These are phyloP conservation scores for Phenoliferia sp. DNA, from an alignment of 1,284 basidiomycete species.

Conservation along the genomic window DNA sequence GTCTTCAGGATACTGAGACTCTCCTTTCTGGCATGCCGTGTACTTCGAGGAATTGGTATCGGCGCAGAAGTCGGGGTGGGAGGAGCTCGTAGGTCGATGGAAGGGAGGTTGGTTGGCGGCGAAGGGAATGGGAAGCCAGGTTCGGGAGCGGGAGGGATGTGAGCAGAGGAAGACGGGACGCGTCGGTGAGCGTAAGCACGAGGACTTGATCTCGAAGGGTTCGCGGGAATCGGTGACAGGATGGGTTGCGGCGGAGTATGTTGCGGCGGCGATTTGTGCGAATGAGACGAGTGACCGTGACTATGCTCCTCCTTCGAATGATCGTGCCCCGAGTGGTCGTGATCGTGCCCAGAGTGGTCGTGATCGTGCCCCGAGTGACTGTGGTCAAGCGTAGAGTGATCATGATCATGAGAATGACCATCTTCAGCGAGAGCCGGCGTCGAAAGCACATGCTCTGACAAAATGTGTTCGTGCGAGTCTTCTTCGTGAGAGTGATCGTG, in stretches of 20 bases:
- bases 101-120: conserved; percentile 10
- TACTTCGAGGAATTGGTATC: not conserved
- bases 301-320: not conserved
- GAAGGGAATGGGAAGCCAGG: conserved; percentile 22
- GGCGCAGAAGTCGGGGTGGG: not conserved
- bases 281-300: not conserved
- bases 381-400: not conserved
- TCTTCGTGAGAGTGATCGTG: not conserved
- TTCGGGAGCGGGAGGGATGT: conserved; percentile 6
- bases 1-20: conserved; percentile 30
- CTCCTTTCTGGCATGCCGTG: conserved; percentile 27
- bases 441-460: too few species aligned
- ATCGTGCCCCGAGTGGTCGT: not conserved
- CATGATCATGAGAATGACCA: too few species aligned
- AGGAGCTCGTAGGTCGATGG: conserved; percentile 5
- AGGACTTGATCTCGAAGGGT: conserved; percentile 5
- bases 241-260: not conserved
- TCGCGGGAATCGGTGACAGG: not conserved
- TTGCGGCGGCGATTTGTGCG: not conserved
- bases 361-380: not conserved
- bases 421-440: too few species aligned
- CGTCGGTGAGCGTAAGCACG: conserved; percentile 24
- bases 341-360: not conserved
- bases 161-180: conserved; percentile 15
- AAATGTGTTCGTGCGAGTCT: not conserved